Conservation (phyloP, 176 grass and related monocot genomes). For the Raddia guianensis region DNA sequence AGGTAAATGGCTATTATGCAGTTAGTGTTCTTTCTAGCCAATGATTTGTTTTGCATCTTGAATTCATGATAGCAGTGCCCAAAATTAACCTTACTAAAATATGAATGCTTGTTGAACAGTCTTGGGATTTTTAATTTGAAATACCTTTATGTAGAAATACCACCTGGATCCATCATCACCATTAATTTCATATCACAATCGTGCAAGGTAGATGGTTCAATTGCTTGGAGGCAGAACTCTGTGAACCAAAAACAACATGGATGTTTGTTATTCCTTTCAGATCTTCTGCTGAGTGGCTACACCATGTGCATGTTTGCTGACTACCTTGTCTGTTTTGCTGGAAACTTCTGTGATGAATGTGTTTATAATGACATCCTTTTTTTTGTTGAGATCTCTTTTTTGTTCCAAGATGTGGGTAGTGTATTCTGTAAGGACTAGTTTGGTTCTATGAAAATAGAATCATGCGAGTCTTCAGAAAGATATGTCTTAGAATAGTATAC, state of each 20-base stretch:
- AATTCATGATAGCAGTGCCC: conserved; percentile 1
- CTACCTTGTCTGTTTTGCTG: not conserved
- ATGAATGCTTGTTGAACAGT: conserved; percentile 5
- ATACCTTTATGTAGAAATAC: conserved; percentile 8
- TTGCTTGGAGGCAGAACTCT: not conserved
- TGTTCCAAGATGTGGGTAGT: not conserved
- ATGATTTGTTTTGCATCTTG: conserved; percentile 21
- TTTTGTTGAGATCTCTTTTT: not conserved
- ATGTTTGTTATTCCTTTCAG: not conserved
- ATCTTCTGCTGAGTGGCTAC: conserved; percentile 23
- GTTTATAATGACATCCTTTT: not conserved
- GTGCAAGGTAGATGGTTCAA: not conserved
- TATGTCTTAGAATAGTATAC: not conserved
- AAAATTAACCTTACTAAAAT: conserved; percentile 32
- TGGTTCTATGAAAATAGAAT: not conserved
- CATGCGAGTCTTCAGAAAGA: not conserved
- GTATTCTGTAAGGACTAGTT: not conserved
- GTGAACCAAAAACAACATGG: not conserved
- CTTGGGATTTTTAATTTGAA: conserved; percentile 9
- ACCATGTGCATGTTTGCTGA: not conserved
- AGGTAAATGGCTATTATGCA: conserved; percentile 57
- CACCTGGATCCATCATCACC: not conserved
- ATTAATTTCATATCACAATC: not conserved
- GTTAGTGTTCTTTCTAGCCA: conserved; percentile 27
- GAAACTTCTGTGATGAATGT: not conserved